These are phyloP conservation scores for Cryptococcus sp. DNA, from an alignment of 1,284 basidiomycete species.

Conservation along the genomic window DNA sequence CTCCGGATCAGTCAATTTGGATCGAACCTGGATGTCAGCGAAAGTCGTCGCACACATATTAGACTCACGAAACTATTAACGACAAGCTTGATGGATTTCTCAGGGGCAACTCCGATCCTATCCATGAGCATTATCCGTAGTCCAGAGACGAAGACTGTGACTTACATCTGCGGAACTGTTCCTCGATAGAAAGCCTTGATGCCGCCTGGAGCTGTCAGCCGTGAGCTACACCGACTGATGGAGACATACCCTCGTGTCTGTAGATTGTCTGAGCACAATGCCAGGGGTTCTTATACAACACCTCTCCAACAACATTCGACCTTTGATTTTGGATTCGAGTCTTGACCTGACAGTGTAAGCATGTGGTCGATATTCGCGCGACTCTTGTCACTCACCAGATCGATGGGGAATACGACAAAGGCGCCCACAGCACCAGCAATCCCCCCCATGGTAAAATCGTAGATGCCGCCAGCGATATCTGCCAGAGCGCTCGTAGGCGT, in stretches of 20 bases:
- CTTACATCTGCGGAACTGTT: slow-evolving; percentile 76
- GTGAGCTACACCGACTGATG: no score
- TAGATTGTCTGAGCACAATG: slow-evolving; percentile 95
- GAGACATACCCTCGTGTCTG: slow-evolving; percentile 70
- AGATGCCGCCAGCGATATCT: slow-evolving; percentile 60
- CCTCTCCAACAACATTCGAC: slow-evolving; percentile 86
- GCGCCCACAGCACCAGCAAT: slow-evolving; percentile 70
- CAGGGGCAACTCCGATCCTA: slow-evolving; percentile 86
- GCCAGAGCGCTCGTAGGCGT: slow-evolving; percentile 16
- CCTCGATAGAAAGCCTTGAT: slow-evolving; percentile 91
- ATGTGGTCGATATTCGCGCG: slow-evolving; percentile 55
- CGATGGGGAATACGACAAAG: slow-evolving; percentile 53
- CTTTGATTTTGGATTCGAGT: slow-evolving; percentile 60
- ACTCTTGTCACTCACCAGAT: background rate
- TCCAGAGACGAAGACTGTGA: background rate
- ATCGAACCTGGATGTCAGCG: slow-evolving; percentile 48
- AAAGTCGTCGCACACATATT: background rate
- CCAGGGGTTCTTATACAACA: slow-evolving; percentile 87
- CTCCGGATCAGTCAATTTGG: slow-evolving; percentile 81
- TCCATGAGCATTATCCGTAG: background rate
- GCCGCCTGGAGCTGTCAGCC: slow-evolving; percentile 44
- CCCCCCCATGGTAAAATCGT: slow-evolving; percentile 87
- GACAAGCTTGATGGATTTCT: slow-evolving; percentile 72
- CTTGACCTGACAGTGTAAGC: slow-evolving; percentile 56
- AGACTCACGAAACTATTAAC: slow-evolving; percentile 79